Evolutionary conservation across 2,329 filamentous ascomycete genomes (phyloP).

Genomic region (Dryadomyces sulphureus): DNA sequence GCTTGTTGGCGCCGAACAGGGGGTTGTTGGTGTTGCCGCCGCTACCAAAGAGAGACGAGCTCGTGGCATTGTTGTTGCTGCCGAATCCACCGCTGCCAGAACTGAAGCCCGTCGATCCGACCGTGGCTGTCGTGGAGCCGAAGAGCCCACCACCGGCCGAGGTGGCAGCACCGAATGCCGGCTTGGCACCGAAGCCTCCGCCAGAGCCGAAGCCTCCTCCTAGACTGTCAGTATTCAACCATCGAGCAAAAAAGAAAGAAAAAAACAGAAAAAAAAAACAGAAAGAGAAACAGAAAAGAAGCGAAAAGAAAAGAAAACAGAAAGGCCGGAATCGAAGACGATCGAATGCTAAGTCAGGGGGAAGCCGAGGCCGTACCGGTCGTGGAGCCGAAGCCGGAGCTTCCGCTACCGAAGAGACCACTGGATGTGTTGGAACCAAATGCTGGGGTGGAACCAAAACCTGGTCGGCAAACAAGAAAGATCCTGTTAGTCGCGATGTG

Average conservation of each 20-base stretch:
- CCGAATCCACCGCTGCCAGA: slow-evolving; percentile 28
- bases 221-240: neutral
- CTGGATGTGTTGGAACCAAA: slow-evolving; percentile 23
- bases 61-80: slow-evolving; percentile 16
- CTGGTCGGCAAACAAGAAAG: slow-evolving; percentile 6
- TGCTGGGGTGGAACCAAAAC: slow-evolving; percentile 22
- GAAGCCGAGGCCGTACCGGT: slow-evolving; percentile 9
- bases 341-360: neutral
- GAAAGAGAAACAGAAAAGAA: no score
- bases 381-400: slow-evolving; percentile 11
- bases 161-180: slow-evolving; percentile 35
- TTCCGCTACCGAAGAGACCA: slow-evolving; percentile 28
- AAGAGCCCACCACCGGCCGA: slow-evolving; percentile 31
- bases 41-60: slow-evolving; percentile 24
- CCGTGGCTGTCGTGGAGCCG: slow-evolving; percentile 27
- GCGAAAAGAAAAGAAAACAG: neutral
- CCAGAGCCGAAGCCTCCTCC: slow-evolving; percentile 15
- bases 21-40: slow-evolving; percentile 23
- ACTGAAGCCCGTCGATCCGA: slow-evolving; percentile 20
- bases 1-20: slow-evolving; percentile 39
- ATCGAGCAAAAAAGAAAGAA: neutral
- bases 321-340: neutral
- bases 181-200: slow-evolving; percentile 23
- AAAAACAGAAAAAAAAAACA: neutral
- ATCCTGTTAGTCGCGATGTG: slow-evolving; percentile 11